A percentile compares a stretch with the other conserved stretches of the same genome.
Conservation (phyloP, 2,329 filamentous ascomycete species). For the Ceratocystis eucalypticola region DNA sequence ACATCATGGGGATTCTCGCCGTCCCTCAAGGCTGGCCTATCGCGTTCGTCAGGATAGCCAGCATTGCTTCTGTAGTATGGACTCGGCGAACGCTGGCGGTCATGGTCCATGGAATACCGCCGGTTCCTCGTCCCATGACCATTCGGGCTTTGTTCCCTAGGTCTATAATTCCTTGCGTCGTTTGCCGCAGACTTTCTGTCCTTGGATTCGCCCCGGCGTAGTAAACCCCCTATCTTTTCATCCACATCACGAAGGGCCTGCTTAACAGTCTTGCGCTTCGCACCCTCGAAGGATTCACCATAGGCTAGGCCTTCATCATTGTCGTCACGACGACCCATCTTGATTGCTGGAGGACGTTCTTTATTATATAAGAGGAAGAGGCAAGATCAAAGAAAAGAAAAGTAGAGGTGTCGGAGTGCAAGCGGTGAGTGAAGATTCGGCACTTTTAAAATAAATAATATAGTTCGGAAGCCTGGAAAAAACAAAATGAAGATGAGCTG, state of each 20-base stretch:
- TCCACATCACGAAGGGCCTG: constrained; percentile 11
- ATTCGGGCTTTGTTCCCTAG: not conserved
- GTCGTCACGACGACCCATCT: constrained; percentile 11
- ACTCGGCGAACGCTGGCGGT: not conserved
- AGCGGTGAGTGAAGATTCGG: not conserved
- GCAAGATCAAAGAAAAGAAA: not conserved
- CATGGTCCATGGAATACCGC: not conserved
- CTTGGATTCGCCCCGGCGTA: not conserved
- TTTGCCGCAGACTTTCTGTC: not conserved
- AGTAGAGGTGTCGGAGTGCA: not conserved
- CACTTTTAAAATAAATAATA: not conserved
- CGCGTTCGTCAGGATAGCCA: not conserved
- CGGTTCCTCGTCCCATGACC: not conserved
- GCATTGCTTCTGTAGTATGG: not conserved
- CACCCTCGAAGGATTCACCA: constrained; percentile 15
- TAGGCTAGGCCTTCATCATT: constrained; percentile 18
- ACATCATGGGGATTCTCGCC: not conserved
- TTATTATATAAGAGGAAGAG: not conserved
- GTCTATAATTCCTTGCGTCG: not conserved
- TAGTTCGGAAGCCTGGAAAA: not conserved
- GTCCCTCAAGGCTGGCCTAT: not conserved
- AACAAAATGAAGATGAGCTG: not conserved
- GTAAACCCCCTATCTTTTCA: not conserved
- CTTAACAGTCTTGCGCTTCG: constrained; percentile 14
- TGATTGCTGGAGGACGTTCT: not conserved